phyloP scores from a whole-genome alignment of 257 asterid species.

The Solanum tarapatanum region DNA sequence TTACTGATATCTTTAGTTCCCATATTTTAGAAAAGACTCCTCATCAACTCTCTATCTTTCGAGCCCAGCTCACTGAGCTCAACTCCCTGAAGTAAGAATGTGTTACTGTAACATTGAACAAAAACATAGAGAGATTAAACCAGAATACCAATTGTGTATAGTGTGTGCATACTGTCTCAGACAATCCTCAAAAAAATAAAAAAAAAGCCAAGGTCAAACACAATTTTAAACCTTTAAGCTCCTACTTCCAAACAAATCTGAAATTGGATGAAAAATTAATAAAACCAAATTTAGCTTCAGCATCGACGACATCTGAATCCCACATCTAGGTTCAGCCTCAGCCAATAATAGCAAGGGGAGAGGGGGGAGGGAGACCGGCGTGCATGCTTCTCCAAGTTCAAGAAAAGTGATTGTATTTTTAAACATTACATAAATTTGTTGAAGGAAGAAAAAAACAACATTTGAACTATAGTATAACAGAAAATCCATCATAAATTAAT shows the following conservation, averaged over 20 bases:
- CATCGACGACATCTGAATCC: not conserved
- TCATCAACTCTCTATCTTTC: not conserved
- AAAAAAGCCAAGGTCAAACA: not conserved
- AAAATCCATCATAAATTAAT: not conserved
- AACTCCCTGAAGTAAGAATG: not conserved
- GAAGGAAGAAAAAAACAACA: not conserved
- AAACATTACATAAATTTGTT: not conserved
- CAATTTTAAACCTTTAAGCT: not conserved
- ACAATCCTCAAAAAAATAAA: not conserved
- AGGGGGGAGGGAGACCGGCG: not conserved
- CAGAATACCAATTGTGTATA: not conserved
- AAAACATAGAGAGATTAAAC: not conserved
- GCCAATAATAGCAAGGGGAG: not conserved
- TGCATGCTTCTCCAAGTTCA: not conserved
- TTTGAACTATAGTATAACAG: not conserved
- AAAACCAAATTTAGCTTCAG: not conserved
- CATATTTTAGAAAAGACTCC: not conserved
- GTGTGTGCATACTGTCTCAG: not conserved
- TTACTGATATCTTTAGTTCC: not conserved
- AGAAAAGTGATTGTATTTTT: not conserved
- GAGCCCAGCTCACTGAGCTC: not conserved
- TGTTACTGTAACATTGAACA: not conserved
- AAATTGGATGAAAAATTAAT: not conserved
- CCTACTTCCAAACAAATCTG: not conserved
- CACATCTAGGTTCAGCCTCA: not conserved